Conservation (phyloP, 148 eudicot genomes). For the Euryodendron excelsum region DNA sequence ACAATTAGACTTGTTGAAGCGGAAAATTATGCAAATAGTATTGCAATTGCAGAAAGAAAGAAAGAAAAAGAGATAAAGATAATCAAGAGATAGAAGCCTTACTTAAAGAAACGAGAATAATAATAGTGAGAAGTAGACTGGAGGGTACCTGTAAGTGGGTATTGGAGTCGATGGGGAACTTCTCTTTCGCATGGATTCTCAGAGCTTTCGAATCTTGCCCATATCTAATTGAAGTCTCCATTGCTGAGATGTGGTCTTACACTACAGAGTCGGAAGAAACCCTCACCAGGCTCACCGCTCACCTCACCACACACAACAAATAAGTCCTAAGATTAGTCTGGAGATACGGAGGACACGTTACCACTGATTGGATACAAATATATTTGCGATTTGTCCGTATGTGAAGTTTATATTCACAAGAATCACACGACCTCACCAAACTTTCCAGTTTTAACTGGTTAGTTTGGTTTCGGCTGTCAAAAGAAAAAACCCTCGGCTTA, state of each 20-base stretch:
- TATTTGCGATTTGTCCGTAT: too few relatives aligned
- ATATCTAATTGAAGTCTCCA: slow-evolving; percentile 88
- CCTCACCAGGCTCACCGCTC: too few relatives aligned
- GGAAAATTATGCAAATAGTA: background rate
- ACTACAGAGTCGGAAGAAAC: too few relatives aligned
- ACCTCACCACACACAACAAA: too few relatives aligned
- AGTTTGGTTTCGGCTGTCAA: too few relatives aligned
- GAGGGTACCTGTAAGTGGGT: slow-evolving; percentile 51
- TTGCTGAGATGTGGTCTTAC: slow-evolving; percentile 23
- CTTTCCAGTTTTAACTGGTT: too few relatives aligned
- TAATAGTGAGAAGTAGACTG: background rate
- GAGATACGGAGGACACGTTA: too few relatives aligned
- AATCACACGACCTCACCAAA: too few relatives aligned
- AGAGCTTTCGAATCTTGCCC: slow-evolving; percentile 61
- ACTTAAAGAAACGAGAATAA: background rate
- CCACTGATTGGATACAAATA: too few relatives aligned
- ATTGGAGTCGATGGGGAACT: slow-evolving; percentile 43
- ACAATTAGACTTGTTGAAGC: background rate
- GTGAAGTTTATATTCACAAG: too few relatives aligned
- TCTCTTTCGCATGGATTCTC: slow-evolving; percentile 79
- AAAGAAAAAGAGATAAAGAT: background rate
- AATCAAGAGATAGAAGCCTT: background rate
- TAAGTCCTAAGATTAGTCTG: too few relatives aligned
- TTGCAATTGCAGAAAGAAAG: background rate
- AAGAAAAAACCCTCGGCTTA: too few relatives aligned